phyloP scores from a whole-genome alignment of 352 stramenopile species.

The Phytophthora capsici region DNA sequence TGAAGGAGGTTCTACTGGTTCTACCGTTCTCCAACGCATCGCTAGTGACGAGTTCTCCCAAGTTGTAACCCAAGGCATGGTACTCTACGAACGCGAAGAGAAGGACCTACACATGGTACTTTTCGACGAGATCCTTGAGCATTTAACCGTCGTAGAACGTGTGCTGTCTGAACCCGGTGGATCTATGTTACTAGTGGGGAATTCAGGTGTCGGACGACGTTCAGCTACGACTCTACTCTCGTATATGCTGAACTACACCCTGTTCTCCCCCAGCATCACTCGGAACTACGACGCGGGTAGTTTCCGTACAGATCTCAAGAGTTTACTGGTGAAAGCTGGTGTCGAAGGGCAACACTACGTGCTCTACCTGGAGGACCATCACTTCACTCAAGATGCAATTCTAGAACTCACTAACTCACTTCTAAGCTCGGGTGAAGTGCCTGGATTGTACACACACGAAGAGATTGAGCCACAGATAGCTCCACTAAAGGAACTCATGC shows the following conservation, averaged over 20 bases:
- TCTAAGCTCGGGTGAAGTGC: slow-evolving; percentile 92
- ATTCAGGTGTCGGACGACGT: slow-evolving; percentile 87
- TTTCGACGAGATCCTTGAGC: slow-evolving; percentile 93
- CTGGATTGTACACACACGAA: slow-evolving; percentile 93
- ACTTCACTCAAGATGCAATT: slow-evolving; percentile 90
- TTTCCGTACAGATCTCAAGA: slow-evolving; percentile 92
- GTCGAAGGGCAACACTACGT: slow-evolving; percentile 88
- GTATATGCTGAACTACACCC: slow-evolving; percentile 90
- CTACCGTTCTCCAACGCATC: slow-evolving; percentile 58
- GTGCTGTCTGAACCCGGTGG: slow-evolving; percentile 87
- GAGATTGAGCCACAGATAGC: slow-evolving; percentile 93
- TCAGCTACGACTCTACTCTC: slow-evolving; percentile 85
- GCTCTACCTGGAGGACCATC: slow-evolving; percentile 94
- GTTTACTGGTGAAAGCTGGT: slow-evolving; percentile 81
- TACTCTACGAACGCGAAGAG: slow-evolving; percentile 96
- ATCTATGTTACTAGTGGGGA: slow-evolving; percentile 91
- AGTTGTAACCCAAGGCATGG: slow-evolving; percentile 88
- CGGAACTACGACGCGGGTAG: slow-evolving; percentile 72
- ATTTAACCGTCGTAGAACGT: slow-evolving; percentile 91
- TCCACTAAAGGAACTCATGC: slow-evolving; percentile 90
- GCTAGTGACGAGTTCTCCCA: slow-evolving; percentile 84
- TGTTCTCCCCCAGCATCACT: slow-evolving; percentile 85
- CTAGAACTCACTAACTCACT: slow-evolving; percentile 94
- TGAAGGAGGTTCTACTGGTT: slow-evolving; percentile 17
- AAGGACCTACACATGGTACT: slow-evolving; percentile 94